Conservation (phyloP, 164 flowering plant species). For the Chloranthus sessilifolius region DNA sequence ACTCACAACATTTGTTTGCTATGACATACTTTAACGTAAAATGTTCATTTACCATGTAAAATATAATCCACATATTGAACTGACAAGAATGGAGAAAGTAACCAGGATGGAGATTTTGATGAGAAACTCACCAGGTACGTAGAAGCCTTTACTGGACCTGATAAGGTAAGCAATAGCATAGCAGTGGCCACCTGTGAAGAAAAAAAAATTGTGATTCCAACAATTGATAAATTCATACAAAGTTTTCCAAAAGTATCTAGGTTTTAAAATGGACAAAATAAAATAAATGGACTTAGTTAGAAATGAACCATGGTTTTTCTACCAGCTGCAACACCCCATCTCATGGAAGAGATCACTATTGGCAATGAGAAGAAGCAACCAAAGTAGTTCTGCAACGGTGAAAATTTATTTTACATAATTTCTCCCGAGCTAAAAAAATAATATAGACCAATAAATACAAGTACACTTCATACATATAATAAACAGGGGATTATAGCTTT, state of each 20-base stretch:
- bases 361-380: conserved; percentile 93
- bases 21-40: too few relatives aligned
- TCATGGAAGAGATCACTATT: conserved; percentile 74
- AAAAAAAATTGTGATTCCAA: background rate
- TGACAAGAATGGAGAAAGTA: background rate
- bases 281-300: background rate
- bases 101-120: background rate
- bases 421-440: too few relatives aligned
- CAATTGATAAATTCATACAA: too few relatives aligned
- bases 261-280: background rate
- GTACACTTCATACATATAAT: too few relatives aligned
- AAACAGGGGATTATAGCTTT: too few relatives aligned
- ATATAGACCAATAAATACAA: too few relatives aligned
- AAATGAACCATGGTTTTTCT: conserved; percentile 80
- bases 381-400: conserved; percentile 82
- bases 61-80: background rate
- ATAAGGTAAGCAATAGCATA: conserved; percentile 64
- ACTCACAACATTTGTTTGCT: too few relatives aligned
- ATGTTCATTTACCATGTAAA: too few relatives aligned
- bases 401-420: too few relatives aligned
- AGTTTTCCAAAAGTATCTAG: background rate
- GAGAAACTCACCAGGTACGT: conserved; percentile 57
- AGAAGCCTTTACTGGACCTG: conserved; percentile 86
- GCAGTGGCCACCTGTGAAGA: conserved; percentile 74
- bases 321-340: conserved; percentile 92